Conservation (phyloP, 2,329 filamentous ascomycete species). For the Sclerotinia spermophila region DNA sequence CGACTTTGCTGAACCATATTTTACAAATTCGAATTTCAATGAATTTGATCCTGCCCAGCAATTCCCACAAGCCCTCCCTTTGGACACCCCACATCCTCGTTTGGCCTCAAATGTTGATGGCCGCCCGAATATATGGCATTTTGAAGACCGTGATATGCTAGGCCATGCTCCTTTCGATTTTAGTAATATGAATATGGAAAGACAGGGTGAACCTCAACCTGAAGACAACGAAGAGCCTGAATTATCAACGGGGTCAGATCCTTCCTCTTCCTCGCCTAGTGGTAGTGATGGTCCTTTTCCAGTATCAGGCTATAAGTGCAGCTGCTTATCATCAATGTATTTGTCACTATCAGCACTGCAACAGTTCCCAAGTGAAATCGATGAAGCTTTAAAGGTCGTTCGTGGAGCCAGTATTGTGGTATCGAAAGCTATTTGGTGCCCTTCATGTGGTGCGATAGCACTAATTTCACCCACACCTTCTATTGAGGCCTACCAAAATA, state of each 20-base stretch:
- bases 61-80: constrained; percentile 1
- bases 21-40: constrained; percentile 2
- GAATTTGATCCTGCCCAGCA: not conserved
- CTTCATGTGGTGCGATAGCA: constrained; percentile 45
- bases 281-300: constrained; percentile 22
- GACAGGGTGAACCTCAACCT: constrained; percentile 2
- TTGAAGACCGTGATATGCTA: constrained; percentile 25
- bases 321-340: constrained; percentile 36
- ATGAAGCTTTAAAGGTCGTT: constrained; percentile 29
- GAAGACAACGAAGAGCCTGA: constrained; percentile 10
- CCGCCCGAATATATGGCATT: constrained; percentile 25
- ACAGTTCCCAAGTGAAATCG: constrained; percentile 32
- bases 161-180: constrained; percentile 26
- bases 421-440: constrained; percentile 51
- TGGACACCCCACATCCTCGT: not conserved
- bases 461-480: constrained; percentile 41
- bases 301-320: constrained; percentile 23
- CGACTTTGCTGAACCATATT: constrained; percentile 25
- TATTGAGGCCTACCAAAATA: constrained; percentile 53
- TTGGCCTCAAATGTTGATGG: constrained; percentile 9
- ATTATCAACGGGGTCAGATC: constrained; percentile 17
- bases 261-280: constrained; percentile 23
- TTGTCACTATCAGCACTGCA: constrained; percentile 34
- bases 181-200: constrained; percentile 23
- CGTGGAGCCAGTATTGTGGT: constrained; percentile 31